phyloP scores from a whole-genome alignment of 1,284 basidiomycete species.

The Trametes pubescens region DNA sequence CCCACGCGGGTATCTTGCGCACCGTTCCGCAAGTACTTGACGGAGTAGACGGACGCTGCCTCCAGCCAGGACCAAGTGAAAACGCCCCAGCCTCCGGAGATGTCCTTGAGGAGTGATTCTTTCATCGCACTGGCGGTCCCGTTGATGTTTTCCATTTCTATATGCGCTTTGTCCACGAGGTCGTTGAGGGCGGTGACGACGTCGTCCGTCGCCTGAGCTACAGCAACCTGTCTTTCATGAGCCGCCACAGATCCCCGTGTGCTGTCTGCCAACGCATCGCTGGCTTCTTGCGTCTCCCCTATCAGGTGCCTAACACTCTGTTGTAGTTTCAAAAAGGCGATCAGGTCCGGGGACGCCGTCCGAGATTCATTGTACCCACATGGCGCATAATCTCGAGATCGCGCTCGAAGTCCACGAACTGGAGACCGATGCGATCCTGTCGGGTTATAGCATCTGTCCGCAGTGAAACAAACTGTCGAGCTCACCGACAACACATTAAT shows the following conservation, averaged over 20 bases:
- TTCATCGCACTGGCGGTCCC: conserved; percentile 49
- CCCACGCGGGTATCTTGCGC: background rate
- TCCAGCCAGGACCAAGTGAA: conserved; percentile 28
- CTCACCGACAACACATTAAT: conserved; percentile 26
- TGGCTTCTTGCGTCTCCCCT: conserved; percentile 34
- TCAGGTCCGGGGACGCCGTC: background rate
- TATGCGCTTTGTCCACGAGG: conserved; percentile 48
- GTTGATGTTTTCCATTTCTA: conserved; percentile 57
- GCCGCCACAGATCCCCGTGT: conserved; percentile 41
- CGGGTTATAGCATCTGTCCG: background rate
- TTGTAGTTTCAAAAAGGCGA: background rate
- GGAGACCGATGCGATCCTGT: conserved; percentile 40
- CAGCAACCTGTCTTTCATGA: conserved; percentile 46
- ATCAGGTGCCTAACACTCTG: conserved; percentile 34
- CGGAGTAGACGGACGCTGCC: conserved; percentile 26
- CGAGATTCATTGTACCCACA: conserved; percentile 31
- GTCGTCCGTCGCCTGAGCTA: conserved; percentile 44
- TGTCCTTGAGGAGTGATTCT: conserved; percentile 33
- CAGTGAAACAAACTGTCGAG: background rate
- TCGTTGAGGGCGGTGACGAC: conserved; percentile 48
- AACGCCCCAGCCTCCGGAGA: conserved; percentile 9
- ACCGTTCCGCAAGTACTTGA: conserved; percentile 7
- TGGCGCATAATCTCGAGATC: conserved; percentile 42
- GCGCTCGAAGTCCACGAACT: conserved; percentile 38
- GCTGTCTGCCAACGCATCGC: conserved; percentile 38